Conservation (phyloP, 352 stramenopile species). For the Aphanomyces invadans region DNA sequence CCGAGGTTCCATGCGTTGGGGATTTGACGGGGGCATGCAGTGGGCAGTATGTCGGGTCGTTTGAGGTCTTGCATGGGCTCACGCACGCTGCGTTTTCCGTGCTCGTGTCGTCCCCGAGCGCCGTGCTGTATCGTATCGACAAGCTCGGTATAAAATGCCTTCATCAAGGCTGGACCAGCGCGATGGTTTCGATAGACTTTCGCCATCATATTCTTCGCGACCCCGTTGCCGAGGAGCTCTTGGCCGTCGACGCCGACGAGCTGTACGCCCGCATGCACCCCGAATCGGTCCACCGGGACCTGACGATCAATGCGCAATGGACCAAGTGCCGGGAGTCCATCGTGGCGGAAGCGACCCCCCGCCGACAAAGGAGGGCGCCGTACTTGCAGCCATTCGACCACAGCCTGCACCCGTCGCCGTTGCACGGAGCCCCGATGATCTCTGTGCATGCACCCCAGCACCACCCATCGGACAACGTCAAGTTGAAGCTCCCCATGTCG, state of each 20-base stretch:
- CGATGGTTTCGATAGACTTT: too few species aligned
- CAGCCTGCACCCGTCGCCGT: slow-evolving; percentile 6
- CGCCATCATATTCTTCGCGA: slow-evolving; percentile 58
- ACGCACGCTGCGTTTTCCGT: slow-evolving; percentile 44
- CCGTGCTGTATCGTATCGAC: slow-evolving; percentile 55
- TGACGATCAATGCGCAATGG: slow-evolving; percentile 44
- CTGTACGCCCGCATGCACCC: slow-evolving; percentile 38
- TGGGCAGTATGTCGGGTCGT: slow-evolving; percentile 56
- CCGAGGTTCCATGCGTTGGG: background rate
- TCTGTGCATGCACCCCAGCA: too few species aligned
- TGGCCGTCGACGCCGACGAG: slow-evolving; percentile 37
- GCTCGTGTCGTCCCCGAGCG: slow-evolving; percentile 49
- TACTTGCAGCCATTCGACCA: slow-evolving; percentile 11
- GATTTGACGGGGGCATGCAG: slow-evolving; percentile 23
- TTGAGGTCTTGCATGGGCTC: slow-evolving; percentile 39
- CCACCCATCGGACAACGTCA: too few species aligned
- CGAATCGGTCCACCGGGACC: slow-evolving; percentile 37
- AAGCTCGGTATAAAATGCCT: slow-evolving; percentile 27
- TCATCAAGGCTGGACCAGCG: too few species aligned
- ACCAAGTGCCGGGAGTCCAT: slow-evolving; percentile 44
- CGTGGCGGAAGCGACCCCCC: slow-evolving; percentile 12
- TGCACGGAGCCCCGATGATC: background rate
- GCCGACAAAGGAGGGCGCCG: background rate
- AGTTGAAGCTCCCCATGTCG: too few species aligned
- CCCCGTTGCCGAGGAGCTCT: slow-evolving; percentile 34